Conservation (phyloP, 2,329 filamentous ascomycete species). For the Ceratocystis destructans region DNA sequence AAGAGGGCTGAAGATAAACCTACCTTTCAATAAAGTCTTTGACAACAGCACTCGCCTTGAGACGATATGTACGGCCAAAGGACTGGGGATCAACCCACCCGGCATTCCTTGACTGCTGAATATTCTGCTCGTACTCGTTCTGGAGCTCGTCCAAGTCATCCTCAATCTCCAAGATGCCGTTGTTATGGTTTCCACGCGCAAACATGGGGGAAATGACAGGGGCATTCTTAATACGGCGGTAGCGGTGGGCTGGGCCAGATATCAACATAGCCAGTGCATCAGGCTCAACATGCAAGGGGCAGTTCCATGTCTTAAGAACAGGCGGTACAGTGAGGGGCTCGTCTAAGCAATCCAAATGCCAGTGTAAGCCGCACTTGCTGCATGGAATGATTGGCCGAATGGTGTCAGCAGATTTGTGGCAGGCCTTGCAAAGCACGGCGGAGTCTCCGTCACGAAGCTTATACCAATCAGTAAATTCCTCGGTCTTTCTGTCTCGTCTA, state of each 20-base stretch:
- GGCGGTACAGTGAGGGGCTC: conserved; percentile 72
- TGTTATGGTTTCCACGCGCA: conserved; percentile 53
- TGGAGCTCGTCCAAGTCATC: conserved; percentile 39
- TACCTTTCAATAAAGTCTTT: conserved; percentile 52
- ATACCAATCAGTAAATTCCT: conserved; percentile 53
- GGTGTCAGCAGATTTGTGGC: conserved; percentile 49
- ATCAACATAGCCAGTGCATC: conserved; percentile 48
- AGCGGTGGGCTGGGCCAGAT: conserved; percentile 46
- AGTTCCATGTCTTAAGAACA: conserved; percentile 66
- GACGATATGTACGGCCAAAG: conserved; percentile 50
- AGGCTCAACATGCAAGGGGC: conserved; percentile 73
- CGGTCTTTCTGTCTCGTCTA: conserved; percentile 31
- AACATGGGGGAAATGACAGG: conserved; percentile 39
- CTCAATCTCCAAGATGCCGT: conserved; percentile 58
- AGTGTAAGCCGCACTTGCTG: conserved; percentile 66
- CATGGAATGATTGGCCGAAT: conserved; percentile 70
- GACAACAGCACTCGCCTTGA: conserved; percentile 51
- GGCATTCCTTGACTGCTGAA: conserved; percentile 25
- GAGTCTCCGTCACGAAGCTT: conserved; percentile 58
- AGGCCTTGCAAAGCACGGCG: conserved; percentile 62
- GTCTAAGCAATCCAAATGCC: conserved; percentile 87
- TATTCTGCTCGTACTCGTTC: conserved; percentile 12
- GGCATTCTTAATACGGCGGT: conserved; percentile 45
- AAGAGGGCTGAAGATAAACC: neutral
- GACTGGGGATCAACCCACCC: conserved; percentile 45